Base-by-base conservation (phyloP, 306 rosid species). In the Bauhinia variegata region DNA sequence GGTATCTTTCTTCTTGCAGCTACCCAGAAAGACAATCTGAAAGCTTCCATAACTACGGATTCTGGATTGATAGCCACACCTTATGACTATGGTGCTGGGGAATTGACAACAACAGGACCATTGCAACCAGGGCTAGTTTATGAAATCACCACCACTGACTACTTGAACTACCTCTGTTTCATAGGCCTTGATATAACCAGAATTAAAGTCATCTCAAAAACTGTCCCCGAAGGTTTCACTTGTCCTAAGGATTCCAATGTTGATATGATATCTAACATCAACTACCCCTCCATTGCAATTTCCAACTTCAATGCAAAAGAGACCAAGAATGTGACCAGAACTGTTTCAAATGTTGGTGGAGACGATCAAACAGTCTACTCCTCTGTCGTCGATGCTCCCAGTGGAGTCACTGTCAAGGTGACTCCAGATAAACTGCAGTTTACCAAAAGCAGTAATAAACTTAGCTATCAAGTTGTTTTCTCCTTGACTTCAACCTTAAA, bases 41-140 rank as follows among this genome's bases (percentile, higher is more conserved):
- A 79, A 77, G 64, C 49, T 14, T 80, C 85, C 1, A 79, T 86
- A 13, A 81, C 83, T 30, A 76, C 75, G 7, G 91, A 89, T 52
- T 57, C 78, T 17, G 87, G 79, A 15, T 52, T 65, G 0, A 13
- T 70, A 8, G 93, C 89, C 57, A 87, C 89, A 23, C 88, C 96
- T 11, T 87, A 84, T 9, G 98, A 87, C 56, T 86, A 82, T 66
- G 98, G 98, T 12, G 87, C 98, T 37, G 96, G 98, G 42, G 88
- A 81, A 74, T 76, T 88, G 1, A 70, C 89, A 34, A 69, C 74
- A 33, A 36, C 70, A 14, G 87, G 64, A 54, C 66, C 96, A 17
- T 65, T 84, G 49, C 81, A 81, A 15, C 88, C 97, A 3, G 96
- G 97, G 39, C 85, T 93, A 42, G 91, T 89, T 54, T 93, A 87